A percentile compares a stretch with the other conserved stretches of the same genome.
These are phyloP conservation scores for Psophocarpus tetragonolobus DNA, from an alignment of 306 rosid genomes.

Conservation along the genomic window DNA sequence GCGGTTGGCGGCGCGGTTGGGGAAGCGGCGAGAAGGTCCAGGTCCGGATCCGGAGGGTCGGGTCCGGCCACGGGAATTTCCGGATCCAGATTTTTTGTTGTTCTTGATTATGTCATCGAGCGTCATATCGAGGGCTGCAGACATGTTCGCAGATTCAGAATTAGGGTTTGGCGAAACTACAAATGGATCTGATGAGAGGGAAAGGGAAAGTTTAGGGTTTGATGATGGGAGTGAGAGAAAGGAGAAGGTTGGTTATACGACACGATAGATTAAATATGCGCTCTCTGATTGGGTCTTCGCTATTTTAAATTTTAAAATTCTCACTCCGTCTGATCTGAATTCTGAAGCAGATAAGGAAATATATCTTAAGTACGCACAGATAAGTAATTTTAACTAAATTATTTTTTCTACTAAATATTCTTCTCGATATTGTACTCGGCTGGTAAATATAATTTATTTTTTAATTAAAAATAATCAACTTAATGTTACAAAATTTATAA, in stretches of 20 bases:
- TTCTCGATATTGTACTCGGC: too few species aligned
- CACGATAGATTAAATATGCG: neutral
- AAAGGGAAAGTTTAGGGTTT: slow-evolving; percentile 29
- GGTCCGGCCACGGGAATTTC: slow-evolving; percentile 49
- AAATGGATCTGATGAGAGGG: neutral
- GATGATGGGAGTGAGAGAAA: neutral
- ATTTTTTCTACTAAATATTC: too few species aligned
- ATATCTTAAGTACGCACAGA: too few species aligned
- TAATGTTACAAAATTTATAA: too few species aligned
- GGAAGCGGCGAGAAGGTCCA: slow-evolving; percentile 84
- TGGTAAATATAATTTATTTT: too few species aligned
- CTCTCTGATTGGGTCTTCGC: neutral
- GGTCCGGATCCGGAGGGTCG: slow-evolving; percentile 59
- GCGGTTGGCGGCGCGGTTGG: slow-evolving; percentile 68
- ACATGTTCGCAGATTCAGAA: slow-evolving; percentile 35
- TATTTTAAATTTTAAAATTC: neutral
- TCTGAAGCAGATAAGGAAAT: too few species aligned
- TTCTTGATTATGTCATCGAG: slow-evolving; percentile 88
- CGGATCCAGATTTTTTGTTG: slow-evolving; percentile 85
- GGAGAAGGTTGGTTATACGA: neutral
- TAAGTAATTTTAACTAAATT: too few species aligned
- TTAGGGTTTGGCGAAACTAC: neutral
- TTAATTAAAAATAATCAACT: too few species aligned
- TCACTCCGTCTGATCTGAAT: neutral
- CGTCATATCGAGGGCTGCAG: slow-evolving; percentile 79